Evolutionary conservation across 1,284 basidiomycete genomes (phyloP).

Genomic region (Malassezia globosa): DNA sequence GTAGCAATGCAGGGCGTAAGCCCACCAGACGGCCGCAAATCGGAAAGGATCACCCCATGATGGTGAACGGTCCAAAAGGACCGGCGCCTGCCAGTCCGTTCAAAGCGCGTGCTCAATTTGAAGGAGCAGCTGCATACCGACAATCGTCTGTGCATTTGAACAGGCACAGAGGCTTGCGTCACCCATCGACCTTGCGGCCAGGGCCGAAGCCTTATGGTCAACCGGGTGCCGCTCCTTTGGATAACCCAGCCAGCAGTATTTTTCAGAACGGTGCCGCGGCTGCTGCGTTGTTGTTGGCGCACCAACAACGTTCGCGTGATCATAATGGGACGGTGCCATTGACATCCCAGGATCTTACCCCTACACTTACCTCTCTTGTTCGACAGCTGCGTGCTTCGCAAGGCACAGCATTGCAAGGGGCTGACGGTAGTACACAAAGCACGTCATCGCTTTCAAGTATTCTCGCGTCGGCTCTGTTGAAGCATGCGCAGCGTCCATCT

Average conservation of each 20-base stretch:
- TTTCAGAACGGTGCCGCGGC: constrained; percentile 32
- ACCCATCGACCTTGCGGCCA: constrained; percentile 15
- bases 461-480: constrained; percentile 17
- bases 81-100: constrained; percentile 30
- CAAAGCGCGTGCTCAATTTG: constrained; percentile 21
- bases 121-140: constrained; percentile 27
- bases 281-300: constrained; percentile 29
- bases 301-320: constrained; percentile 28
- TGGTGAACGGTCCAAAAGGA: constrained; percentile 32
- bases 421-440: constrained; percentile 18
- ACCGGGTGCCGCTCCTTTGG: constrained; percentile 32
- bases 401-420: constrained; percentile 16
- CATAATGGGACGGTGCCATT: constrained; percentile 16
- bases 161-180: constrained; percentile 11
- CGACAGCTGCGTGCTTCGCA: constrained; percentile 21
- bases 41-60: constrained; percentile 34
- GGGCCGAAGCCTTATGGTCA: constrained; percentile 32
- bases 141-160: constrained; percentile 18
- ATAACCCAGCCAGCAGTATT: constrained; percentile 37
- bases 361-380: constrained; percentile 20
- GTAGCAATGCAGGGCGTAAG: constrained; percentile 28
- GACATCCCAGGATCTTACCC: constrained; percentile 20
- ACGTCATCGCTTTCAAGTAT: constrained; percentile 24
- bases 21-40: constrained; percentile 31
- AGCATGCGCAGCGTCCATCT: constrained; percentile 13